Conservation (phyloP, 257 asterid species). For the Solanum dulcamara region DNA sequence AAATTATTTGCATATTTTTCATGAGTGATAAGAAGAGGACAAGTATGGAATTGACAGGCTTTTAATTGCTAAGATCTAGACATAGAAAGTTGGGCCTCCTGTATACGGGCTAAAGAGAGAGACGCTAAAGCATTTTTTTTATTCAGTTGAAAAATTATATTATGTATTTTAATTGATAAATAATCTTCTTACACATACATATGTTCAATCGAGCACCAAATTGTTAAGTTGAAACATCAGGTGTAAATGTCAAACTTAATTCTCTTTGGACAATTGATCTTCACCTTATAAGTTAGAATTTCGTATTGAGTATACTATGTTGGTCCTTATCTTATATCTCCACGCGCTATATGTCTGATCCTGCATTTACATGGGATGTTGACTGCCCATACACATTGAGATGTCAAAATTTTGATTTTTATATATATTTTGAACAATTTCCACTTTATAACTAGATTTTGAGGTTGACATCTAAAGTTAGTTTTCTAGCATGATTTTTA, state of each 20-base stretch:
- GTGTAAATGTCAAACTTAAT: background rate
- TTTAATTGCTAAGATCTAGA: background rate
- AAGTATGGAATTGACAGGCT: background rate
- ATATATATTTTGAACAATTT: too few species aligned
- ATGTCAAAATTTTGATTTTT: background rate
- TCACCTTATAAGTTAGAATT: background rate
- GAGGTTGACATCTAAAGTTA: background rate
- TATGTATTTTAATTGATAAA: too few species aligned
- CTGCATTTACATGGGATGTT: background rate
- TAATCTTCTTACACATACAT: too few species aligned
- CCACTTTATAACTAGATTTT: background rate
- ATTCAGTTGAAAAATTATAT: too few species aligned
- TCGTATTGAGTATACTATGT: background rate
- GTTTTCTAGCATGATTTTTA: too few species aligned
- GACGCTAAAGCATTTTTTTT: too few species aligned
- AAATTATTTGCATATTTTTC: background rate
- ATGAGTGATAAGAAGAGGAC: background rate
- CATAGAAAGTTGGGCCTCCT: background rate
- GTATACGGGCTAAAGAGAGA: too few species aligned
- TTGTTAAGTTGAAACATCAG: background rate
- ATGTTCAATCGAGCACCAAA: too few species aligned
- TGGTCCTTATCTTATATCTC: background rate
- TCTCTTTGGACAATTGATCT: background rate
- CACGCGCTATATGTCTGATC: too few species aligned
- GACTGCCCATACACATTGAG: background rate